Base-by-base conservation (phyloP, 306 rosid species). In the Vigna radiata region DNA sequence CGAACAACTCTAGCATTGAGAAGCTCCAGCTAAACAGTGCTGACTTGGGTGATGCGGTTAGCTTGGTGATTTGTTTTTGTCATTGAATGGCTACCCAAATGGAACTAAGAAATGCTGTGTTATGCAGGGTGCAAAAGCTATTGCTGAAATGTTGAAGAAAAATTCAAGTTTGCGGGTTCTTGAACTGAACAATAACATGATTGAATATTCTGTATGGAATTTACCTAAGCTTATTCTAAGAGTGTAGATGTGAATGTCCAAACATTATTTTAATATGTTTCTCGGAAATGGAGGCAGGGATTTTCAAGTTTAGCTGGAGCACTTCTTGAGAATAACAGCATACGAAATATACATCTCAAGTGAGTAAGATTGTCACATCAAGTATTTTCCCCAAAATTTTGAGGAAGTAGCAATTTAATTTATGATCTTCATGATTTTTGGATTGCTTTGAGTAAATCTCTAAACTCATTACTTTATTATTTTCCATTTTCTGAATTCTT, bases 21-120 rank as follows among this genome's bases (percentile, higher is more conserved):
- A 89, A 88, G 84, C 98, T 95, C 78, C 96, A 81, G 86, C 85
- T 95, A 79, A 95, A 92, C 86, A 95, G 98, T 87, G 83, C 93
- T 65, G 93, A 92, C 86, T 48, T 95, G 81, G 94, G 98, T 46
- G 98, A 95, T 82, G 97, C 90, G 98, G 98, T 95, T 82, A 83
- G 97, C 72, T 83, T 68, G 78, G 16, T 77, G 68, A 68, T 37
- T 21, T 36, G 19, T 68, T 27, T 72, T 47, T 68, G 59, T 74
- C 70, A 53, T 59, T 46, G 49, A 70, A 71, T 33, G 61, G 43
- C 44, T 71, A 58, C 47, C 48, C 48, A 47, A 41, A 67, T 63
- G 82, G 73, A 72, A 75, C 73, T 80, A 68, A 78, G 29, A 78
- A 76, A 67, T 83, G 67, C 49, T 66, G 43, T 74, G 65, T 52